These are phyloP conservation scores for Kurtzmaniella fragi DNA, from an alignment of 805 yeast species.

Conservation along the genomic window DNA sequence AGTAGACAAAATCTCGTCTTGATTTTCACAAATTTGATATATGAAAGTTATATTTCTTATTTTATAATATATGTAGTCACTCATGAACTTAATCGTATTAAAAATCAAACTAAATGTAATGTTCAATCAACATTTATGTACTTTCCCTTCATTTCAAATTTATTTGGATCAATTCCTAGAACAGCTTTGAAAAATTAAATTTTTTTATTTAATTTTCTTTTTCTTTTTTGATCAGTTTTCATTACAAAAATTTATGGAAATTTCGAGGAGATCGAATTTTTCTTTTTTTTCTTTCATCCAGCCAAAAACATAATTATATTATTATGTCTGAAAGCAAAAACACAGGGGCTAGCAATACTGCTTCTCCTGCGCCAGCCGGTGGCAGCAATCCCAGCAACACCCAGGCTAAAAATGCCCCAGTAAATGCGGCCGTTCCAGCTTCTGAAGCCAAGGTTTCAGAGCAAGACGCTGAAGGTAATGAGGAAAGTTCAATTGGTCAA, in stretches of 20 bases:
- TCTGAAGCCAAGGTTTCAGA: neutral
- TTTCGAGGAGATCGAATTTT: conserved; percentile 5
- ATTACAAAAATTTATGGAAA: conserved; percentile 1
- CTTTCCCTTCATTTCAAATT: too few relatives aligned
- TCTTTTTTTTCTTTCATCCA: conserved; percentile 1
- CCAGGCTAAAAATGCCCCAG: neutral
- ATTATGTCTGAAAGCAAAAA: conserved; percentile 5
- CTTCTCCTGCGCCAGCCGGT: conserved; percentile 4
- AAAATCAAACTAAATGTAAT: too few relatives aligned
- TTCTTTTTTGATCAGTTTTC: neutral
- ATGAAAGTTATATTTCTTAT: too few relatives aligned
- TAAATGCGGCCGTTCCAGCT: neutral
- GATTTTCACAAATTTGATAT: too few relatives aligned
- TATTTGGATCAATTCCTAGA: too few relatives aligned
- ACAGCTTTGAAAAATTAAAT: neutral
- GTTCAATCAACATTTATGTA: too few relatives aligned
- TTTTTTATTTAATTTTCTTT: neutral
- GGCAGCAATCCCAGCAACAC: too few relatives aligned
- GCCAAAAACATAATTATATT: conserved; percentile 1
- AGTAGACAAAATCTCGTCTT: too few relatives aligned
- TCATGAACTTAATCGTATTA: too few relatives aligned
- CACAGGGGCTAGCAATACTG: conserved; percentile 1
- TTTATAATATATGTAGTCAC: too few relatives aligned
- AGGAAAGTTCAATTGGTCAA: conserved; percentile 1
- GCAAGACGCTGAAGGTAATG: neutral